These are phyloP conservation scores for Chrysopogon serrulatus DNA, from an alignment of 176 grass and related monocot species.

Conservation along the genomic window DNA sequence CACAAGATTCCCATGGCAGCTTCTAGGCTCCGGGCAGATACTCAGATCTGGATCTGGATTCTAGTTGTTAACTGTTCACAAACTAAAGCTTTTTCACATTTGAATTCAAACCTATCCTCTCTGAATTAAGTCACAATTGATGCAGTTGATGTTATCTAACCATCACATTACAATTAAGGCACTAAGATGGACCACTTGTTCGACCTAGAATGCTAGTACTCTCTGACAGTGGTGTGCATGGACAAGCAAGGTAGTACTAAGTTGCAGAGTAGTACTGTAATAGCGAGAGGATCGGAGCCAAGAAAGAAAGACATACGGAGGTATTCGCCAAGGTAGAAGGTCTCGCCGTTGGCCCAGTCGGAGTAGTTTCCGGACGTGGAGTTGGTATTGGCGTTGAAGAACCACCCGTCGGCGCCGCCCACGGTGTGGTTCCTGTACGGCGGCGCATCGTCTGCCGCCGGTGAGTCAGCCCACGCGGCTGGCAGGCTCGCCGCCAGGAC, in stretches of 20 bases:
- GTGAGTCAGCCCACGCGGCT: background rate
- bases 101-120: background rate
- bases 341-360: slow-evolving; percentile 55
- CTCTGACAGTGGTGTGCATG: too few relatives aligned
- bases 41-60: slow-evolving; percentile 38
- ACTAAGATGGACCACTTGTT: background rate
- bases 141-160: background rate
- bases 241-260: background rate
- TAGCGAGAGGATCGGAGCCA: background rate
- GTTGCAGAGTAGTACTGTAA: background rate
- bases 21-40: background rate
- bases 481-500: background rate
- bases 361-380: slow-evolving; percentile 63
- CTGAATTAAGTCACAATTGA: background rate
- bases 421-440: slow-evolving; percentile 77
- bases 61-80: background rate
- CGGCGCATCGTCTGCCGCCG: slow-evolving; percentile 5
- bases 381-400: slow-evolving; percentile 58
- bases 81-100: background rate
- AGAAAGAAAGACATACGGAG: slow-evolving; percentile 42
- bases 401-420: slow-evolving; percentile 57
- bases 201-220: background rate
- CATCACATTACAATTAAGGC: background rate
- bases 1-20: background rate
- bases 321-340: slow-evolving; percentile 78